A percentile compares a stretch with the other conserved stretches of the same genome.
phyloP scores from a whole-genome alignment of 306 rosid species.

The Dryas alaskensis region DNA sequence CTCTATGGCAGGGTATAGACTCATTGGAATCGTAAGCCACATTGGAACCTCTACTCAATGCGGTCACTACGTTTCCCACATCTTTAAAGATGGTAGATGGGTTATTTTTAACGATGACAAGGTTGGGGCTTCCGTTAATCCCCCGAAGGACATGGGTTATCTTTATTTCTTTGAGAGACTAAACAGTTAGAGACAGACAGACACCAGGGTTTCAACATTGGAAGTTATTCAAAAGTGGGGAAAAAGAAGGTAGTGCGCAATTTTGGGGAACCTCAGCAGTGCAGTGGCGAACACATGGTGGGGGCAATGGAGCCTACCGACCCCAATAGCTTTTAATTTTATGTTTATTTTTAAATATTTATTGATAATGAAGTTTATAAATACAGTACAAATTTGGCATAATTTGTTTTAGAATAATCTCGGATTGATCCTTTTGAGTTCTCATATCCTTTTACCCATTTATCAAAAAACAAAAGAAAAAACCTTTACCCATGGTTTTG shows the following conservation, averaged over 20 bases:
- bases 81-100: constrained; percentile 92
- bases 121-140: constrained; percentile 88
- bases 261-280: constrained; percentile 9
- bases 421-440: no score
- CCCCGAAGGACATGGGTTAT: constrained; percentile 99
- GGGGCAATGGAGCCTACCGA: no score
- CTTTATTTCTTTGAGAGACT: constrained; percentile 86
- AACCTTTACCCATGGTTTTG: no score
- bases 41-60: constrained; percentile 90
- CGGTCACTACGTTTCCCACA: constrained; percentile 95
- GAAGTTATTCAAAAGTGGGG: constrained; percentile 1
- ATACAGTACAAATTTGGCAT: no score
- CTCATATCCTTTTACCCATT: no score
- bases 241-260: not conserved
- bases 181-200: constrained; percentile 23
- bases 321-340: no score
- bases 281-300: no score
- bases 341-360: no score
- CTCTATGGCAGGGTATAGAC: constrained; percentile 64
- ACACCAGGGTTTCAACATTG: not conserved
- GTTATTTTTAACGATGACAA: constrained; percentile 80
- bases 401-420: no score
- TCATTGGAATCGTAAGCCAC: constrained; percentile 87
- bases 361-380: no score
- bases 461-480: no score